Evolutionary conservation across 2,329 filamentous ascomycete species (phyloP).

Genomic region (Sphaerulina vaccinii): DNA sequence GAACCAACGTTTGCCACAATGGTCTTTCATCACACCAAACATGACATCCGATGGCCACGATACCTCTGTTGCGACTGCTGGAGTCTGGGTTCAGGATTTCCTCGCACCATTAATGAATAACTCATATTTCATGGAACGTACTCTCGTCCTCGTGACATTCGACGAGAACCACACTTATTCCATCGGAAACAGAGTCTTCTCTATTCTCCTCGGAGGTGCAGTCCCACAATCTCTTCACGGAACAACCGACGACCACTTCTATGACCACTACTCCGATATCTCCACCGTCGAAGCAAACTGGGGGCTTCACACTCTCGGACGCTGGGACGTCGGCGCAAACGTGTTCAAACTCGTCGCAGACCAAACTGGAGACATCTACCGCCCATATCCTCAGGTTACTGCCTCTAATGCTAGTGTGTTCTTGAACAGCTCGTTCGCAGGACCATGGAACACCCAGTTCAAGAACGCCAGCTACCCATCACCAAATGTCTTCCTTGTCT

Average conservation of each 20-base stretch:
- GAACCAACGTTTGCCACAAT: conserved; percentile 66
- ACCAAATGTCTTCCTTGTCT: conserved; percentile 33
- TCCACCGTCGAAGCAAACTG: conserved; percentile 49
- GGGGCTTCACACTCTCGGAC: conserved; percentile 46
- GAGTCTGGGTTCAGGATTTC: conserved; percentile 66
- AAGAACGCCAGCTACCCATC: conserved; percentile 29
- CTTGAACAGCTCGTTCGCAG: conserved; percentile 37
- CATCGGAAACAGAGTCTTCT: conserved; percentile 66
- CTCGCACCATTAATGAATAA: conserved; percentile 68
- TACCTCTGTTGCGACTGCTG: conserved; percentile 66
- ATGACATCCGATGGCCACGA: conserved; percentile 78
- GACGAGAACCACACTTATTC: conserved; percentile 71
- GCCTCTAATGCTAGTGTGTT: conserved; percentile 29
- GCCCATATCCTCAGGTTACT: conserved; percentile 30
- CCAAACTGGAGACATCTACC: conserved; percentile 37
- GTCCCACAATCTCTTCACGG: conserved; percentile 64
- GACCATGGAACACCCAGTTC: conserved; percentile 35
- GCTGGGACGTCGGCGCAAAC: conserved; percentile 50
- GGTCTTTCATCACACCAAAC: conserved; percentile 69
- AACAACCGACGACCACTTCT: conserved; percentile 64
- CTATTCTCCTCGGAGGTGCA: conserved; percentile 72
- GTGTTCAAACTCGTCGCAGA: conserved; percentile 43
- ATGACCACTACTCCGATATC: conserved; percentile 50
- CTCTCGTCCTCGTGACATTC: conserved; percentile 72
- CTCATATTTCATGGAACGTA: conserved; percentile 70